Percentiles rank a stretch among this genome's conserved stretches.
These are phyloP conservation scores for Candida freyschussii DNA, from an alignment of 1,139 yeast species.

Conservation along the genomic window DNA sequence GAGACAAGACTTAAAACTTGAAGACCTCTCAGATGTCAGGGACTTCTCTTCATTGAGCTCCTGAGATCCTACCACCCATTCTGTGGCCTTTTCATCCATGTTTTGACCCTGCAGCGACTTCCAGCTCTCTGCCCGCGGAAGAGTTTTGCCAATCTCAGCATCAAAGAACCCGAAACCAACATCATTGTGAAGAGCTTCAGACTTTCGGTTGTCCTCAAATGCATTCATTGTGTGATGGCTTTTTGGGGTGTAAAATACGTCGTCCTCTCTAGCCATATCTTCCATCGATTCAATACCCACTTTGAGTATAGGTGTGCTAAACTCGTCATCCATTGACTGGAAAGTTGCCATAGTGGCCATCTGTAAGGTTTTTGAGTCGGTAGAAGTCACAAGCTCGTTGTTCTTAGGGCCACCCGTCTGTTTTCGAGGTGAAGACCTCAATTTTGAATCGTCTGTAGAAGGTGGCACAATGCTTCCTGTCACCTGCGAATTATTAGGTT, in stretches of 20 bases:
- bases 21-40: conserved; percentile 6
- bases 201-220: conserved; percentile 1
- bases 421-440: too few relatives aligned
- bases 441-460: too few relatives aligned
- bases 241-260: conserved; percentile 23
- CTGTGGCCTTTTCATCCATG: conserved; percentile 8
- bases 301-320: conserved; percentile 17
- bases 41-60: conserved; percentile 1
- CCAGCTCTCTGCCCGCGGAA: neutral
- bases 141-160: conserved; percentile 1
- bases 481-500: too few relatives aligned
- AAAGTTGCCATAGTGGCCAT: too few relatives aligned
- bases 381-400: too few relatives aligned
- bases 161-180: conserved; percentile 15
- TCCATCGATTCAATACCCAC: conserved; percentile 17
- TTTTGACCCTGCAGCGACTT: conserved; percentile 4
- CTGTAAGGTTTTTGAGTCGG: too few relatives aligned
- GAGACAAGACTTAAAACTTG: conserved; percentile 22
- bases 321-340: conserved; percentile 21
- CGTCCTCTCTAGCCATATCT: conserved; percentile 11
- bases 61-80: conserved; percentile 7
- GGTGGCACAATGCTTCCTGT: too few relatives aligned
- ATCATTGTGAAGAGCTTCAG: conserved; percentile 1
- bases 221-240: conserved; percentile 9
- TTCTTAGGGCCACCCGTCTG: too few relatives aligned